These are phyloP conservation scores for Fistulinella staudtii DNA, from an alignment of 1,284 basidiomycete species.

Conservation along the genomic window DNA sequence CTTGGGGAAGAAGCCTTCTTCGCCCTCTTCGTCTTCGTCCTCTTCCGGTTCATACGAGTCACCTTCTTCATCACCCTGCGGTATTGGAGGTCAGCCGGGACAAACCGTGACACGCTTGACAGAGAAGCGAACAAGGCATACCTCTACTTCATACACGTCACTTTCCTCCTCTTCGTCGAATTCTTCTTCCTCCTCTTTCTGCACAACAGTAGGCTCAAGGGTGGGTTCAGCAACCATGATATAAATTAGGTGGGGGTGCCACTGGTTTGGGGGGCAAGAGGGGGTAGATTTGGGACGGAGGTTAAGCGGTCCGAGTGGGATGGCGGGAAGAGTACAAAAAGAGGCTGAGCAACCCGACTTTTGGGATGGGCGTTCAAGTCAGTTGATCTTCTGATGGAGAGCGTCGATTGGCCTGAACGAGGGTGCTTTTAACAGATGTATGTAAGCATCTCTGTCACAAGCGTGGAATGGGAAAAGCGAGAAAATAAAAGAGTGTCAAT, in stretches of 20 bases:
- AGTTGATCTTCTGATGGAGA: constrained; percentile 5
- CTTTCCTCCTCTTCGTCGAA: constrained; percentile 27
- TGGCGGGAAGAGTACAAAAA: constrained; percentile 2
- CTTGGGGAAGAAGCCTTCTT: no score
- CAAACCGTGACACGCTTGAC: neutral
- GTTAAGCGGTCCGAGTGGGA: constrained; percentile 6
- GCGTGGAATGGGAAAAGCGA: no score
- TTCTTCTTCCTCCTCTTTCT: constrained; percentile 12
- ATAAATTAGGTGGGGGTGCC: no score
- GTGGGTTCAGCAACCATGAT: constrained; percentile 23
- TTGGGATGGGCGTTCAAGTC: neutral
- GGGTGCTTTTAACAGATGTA: constrained; percentile 3
- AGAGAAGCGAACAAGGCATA: constrained; percentile 6
- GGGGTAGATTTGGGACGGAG: constrained; percentile 7
- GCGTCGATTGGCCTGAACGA: constrained; percentile 6
- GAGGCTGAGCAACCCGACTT: neutral
- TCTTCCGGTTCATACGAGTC: constrained; percentile 6
- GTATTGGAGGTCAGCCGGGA: neutral
- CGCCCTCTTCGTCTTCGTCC: constrained; percentile 21
- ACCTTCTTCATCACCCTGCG: constrained; percentile 22
- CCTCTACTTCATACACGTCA: constrained; percentile 28
- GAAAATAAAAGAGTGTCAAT: constrained; percentile 6
- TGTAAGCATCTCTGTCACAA: constrained; percentile 9
- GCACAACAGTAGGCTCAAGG: constrained; percentile 5
- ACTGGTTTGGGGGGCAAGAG: constrained; percentile 3